Conservation (phyloP, 495 filamentous ascomycete genomes). For the Aspergillus saccharolyticus region DNA sequence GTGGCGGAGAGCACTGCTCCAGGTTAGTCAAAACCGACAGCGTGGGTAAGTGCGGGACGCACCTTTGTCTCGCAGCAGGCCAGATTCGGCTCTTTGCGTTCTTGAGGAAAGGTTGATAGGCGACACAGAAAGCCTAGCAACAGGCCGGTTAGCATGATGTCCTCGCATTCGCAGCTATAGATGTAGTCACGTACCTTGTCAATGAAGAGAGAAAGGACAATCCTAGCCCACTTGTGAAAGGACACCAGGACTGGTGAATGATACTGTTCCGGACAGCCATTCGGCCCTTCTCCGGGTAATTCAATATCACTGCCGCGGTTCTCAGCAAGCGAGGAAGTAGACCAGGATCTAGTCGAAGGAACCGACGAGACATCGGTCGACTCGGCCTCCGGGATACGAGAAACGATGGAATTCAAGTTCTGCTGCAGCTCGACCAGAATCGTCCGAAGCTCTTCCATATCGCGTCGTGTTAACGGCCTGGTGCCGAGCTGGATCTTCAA, state of each 20-base stretch:
- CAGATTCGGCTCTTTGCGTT: slow-evolving; percentile 52
- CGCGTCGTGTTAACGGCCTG: slow-evolving; percentile 37
- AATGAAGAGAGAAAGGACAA: slow-evolving; percentile 41
- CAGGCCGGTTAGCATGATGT: background rate
- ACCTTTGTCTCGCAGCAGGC: slow-evolving; percentile 50
- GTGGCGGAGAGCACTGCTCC: slow-evolving; percentile 44
- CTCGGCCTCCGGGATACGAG: slow-evolving; percentile 33
- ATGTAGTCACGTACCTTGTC: slow-evolving; percentile 33
- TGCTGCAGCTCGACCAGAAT: slow-evolving; percentile 43
- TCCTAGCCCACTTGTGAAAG: slow-evolving; percentile 46
- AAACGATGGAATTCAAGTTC: slow-evolving; percentile 40
- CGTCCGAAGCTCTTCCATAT: slow-evolving; percentile 43
- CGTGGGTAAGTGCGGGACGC: background rate
- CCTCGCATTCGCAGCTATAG: background rate
- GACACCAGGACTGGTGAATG: slow-evolving; percentile 40
- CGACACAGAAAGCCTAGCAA: slow-evolving; percentile 45
- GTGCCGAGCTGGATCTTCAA: slow-evolving; percentile 44
- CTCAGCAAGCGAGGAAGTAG: slow-evolving; percentile 31
- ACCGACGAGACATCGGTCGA: slow-evolving; percentile 10
- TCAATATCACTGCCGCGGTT: slow-evolving; percentile 22
- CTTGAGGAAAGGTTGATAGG: slow-evolving; percentile 53
- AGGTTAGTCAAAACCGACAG: slow-evolving; percentile 8
- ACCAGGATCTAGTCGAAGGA: slow-evolving; percentile 21
- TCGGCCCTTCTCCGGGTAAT: slow-evolving; percentile 34
- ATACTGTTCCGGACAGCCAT: slow-evolving; percentile 41